These are phyloP conservation scores for Cladosporium colombiae DNA, from an alignment of 2,329 filamentous ascomycete genomes.

Conservation along the genomic window DNA sequence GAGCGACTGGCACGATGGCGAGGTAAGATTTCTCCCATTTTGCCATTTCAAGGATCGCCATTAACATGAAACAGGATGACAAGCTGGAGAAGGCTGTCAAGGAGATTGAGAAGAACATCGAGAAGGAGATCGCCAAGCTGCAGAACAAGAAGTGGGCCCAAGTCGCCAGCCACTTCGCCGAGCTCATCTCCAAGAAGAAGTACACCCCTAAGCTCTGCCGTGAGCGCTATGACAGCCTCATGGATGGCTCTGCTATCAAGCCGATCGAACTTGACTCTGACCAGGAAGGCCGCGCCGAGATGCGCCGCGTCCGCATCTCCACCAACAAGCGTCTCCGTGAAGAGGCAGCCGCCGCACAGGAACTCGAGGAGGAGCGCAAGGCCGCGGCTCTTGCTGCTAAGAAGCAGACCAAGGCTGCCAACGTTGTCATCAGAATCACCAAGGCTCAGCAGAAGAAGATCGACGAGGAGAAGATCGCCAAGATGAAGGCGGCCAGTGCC, in stretches of 20 bases:
- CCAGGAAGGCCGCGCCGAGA: conserved; percentile 40
- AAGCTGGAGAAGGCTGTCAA: conserved; percentile 44
- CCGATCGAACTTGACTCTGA: conserved; percentile 48
- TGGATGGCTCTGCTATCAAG: conserved; percentile 46
- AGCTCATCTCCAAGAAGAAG: conserved; percentile 33
- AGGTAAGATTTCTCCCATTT: conserved; percentile 42
- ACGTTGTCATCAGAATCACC: conserved; percentile 12
- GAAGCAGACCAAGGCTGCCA: conserved; percentile 22
- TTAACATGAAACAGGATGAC: conserved; percentile 42
- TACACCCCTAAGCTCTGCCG: conserved; percentile 46
- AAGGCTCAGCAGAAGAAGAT: conserved; percentile 16
- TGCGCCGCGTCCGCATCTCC: conserved; percentile 33
- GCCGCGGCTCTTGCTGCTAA: conserved; percentile 24
- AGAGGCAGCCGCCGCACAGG: conserved; percentile 23
- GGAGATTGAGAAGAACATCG: conserved; percentile 46
- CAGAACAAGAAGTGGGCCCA: conserved; percentile 46
- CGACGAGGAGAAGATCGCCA: conserved; percentile 16
- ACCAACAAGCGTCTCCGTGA: conserved; percentile 31
- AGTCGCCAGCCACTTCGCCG: conserved; percentile 41
- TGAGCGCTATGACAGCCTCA: conserved; percentile 44
- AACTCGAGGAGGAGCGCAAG: conserved; percentile 26
- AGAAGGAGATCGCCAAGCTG: conserved; percentile 43
- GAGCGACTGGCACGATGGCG: conserved; percentile 52
- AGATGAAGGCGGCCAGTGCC: conserved; percentile 7
- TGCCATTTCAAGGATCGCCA: background rate